Percentiles rank a stretch among this genome's conserved stretches.
Evolutionary conservation across 805 yeast species (phyloP).

Genomic region (Wickerhamia fluorescens): DNA sequence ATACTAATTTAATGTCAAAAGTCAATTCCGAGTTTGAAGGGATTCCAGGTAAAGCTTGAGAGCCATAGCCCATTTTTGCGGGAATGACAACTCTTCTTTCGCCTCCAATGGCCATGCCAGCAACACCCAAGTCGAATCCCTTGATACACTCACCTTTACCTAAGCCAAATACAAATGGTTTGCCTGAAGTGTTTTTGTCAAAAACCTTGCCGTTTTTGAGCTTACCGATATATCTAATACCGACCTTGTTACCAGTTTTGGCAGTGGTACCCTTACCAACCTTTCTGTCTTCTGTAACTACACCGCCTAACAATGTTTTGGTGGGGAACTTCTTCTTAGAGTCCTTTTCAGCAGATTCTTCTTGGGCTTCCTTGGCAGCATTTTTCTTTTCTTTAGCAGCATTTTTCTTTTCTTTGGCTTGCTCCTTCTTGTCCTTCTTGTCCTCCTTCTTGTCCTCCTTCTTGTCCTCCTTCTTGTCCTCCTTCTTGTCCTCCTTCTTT

Average conservation of each 20-base stretch:
- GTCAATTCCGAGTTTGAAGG: slow-evolving; percentile 97
- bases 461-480: slow-evolving; percentile 11
- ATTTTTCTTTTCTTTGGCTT: slow-evolving; percentile 19
- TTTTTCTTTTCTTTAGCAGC: slow-evolving; percentile 8
- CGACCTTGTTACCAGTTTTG: slow-evolving; percentile 83
- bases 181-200: slow-evolving; percentile 95
- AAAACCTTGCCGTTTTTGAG: slow-evolving; percentile 93
- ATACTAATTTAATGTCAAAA: slow-evolving; percentile 90
- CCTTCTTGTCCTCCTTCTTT: slow-evolving; percentile 19
- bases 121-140: slow-evolving; percentile 98
- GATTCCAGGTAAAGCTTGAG: slow-evolving; percentile 88
- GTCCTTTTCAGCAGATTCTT: slow-evolving; percentile 12
- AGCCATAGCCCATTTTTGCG: slow-evolving; percentile 94
- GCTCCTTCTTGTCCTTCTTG: slow-evolving; percentile 19
- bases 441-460: slow-evolving; percentile 14
- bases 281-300: slow-evolving; percentile 86
- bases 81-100: slow-evolving; percentile 98
- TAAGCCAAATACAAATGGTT: slow-evolving; percentile 84
- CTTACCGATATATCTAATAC: slow-evolving; percentile 97
- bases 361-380: slow-evolving; percentile 12
- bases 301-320: slow-evolving; percentile 87
- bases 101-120: slow-evolving; percentile 98
- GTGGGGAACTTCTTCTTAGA: slow-evolving; percentile 55
- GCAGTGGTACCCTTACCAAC: slow-evolving; percentile 84
- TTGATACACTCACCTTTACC: slow-evolving; percentile 98